Conservation (phyloP, 148 eudicot genomes). For the Vaccinium corymbosum region DNA sequence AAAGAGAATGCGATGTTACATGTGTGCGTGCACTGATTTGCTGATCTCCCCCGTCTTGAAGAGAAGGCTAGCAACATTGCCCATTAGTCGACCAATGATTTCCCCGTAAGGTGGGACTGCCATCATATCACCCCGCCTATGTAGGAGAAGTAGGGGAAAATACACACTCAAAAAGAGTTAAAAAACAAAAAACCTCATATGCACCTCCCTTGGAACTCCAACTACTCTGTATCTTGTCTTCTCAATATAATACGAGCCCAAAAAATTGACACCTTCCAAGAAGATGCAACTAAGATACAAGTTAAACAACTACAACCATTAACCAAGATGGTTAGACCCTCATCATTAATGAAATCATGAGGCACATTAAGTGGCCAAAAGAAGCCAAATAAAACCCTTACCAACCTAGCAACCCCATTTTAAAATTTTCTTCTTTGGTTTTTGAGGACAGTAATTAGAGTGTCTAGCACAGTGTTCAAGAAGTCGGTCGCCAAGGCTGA, state of each 20-base stretch:
- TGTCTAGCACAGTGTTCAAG: neutral
- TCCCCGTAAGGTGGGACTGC: neutral
- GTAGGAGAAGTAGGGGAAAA: neutral
- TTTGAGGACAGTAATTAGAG: neutral
- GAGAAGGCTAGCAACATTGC: neutral
- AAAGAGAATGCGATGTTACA: neutral
- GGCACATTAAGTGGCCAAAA: slow-evolving; percentile 3
- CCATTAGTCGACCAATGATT: neutral
- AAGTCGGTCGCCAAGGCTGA: too few relatives aligned
- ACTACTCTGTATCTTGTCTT: neutral
- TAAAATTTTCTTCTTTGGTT: neutral
- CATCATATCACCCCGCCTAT: neutral
- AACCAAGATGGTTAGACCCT: neutral
- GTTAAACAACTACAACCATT: neutral
- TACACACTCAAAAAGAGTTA: neutral
- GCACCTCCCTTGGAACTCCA: neutral
- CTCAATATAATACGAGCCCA: neutral
- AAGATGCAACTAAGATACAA: neutral
- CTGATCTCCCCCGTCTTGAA: slow-evolving; percentile 5
- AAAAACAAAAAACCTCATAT: neutral
- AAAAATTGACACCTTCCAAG: neutral
- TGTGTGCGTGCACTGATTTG: neutral
- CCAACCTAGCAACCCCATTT: neutral
- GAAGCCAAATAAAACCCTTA: neutral
- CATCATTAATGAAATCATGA: neutral